A percentile compares a stretch with the other conserved stretches of the same genome.
Evolutionary conservation across 768 basidiomycete species (phyloP).

Genomic region (Suillus weaverae): DNA sequence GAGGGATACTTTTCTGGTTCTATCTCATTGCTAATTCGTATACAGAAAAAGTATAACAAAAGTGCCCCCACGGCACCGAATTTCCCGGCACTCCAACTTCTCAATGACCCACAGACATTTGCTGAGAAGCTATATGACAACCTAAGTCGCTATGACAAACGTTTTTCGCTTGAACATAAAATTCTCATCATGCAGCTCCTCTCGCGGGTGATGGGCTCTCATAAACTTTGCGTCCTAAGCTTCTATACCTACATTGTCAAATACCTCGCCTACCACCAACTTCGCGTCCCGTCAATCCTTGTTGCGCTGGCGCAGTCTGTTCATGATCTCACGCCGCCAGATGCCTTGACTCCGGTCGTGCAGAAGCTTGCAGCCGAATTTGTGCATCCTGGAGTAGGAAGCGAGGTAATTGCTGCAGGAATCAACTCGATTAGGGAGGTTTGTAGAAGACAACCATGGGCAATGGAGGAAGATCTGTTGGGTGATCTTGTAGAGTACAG

Average conservation of each 20-base stretch:
- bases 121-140: constrained; percentile 90
- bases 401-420: constrained; percentile 96
- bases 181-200: constrained; percentile 96
- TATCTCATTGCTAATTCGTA: constrained; percentile 35
- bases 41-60: constrained; percentile 37
- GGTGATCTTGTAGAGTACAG: constrained; percentile 92
- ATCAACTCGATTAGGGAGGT: constrained; percentile 94
- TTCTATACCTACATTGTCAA: constrained; percentile 97
- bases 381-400: constrained; percentile 94
- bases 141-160: constrained; percentile 84
- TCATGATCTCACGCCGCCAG: constrained; percentile 94
- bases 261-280: constrained; percentile 90
- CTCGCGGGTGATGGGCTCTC: constrained; percentile 87
- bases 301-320: constrained; percentile 93
- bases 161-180: constrained; percentile 96
- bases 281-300: constrained; percentile 89
- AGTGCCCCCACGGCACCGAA: constrained; percentile 48
- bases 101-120: constrained; percentile 95
- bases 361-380: constrained; percentile 94
- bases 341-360: constrained; percentile 85
- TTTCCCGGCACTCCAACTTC: constrained; percentile 88
- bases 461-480: constrained; percentile 93
- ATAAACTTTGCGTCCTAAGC: constrained; percentile 89
- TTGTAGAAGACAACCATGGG: constrained; percentile 93
- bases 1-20: neutral